Percentiles rank a stretch among this genome's conserved stretches.
Evolutionary conservation across 352 stramenopile genomes (phyloP).

Genomic region (Pythium sukuiense): DNA sequence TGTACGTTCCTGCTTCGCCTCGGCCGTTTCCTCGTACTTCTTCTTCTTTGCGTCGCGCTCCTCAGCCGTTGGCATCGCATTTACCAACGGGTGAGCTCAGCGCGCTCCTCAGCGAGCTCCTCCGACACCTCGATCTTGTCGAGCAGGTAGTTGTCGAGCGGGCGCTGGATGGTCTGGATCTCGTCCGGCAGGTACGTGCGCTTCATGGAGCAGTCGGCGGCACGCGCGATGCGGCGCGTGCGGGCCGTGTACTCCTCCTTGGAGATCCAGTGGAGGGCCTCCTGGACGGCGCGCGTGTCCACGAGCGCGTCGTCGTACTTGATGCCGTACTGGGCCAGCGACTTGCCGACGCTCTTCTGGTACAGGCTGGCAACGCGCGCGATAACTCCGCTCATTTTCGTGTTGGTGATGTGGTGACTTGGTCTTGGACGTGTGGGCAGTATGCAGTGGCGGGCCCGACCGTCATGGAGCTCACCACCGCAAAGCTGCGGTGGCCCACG

Average conservation of each 20-base stretch:
- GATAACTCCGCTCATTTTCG: conserved; percentile 29
- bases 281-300: conserved; percentile 77
- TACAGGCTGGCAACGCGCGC: conserved; percentile 70
- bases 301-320: conserved; percentile 89
- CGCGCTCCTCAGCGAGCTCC: conserved; percentile 68
- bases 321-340: conserved; percentile 76
- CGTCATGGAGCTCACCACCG: conserved; percentile 23
- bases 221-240: conserved; percentile 80
- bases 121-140: conserved; percentile 59
- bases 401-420: neutral
- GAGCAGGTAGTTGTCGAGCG: conserved; percentile 71
- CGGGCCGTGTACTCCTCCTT: conserved; percentile 74
- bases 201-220: conserved; percentile 84
- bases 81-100: conserved; percentile 85
- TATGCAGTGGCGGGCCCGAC: neutral
- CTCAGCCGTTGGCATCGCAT: neutral
- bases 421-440: neutral
- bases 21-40: neutral
- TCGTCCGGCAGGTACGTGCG: conserved; percentile 84
- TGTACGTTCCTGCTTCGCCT: too few relatives aligned
- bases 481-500: conserved; percentile 11
- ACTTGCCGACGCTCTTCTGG: conserved; percentile 84
- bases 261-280: conserved; percentile 76
- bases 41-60: neutral
- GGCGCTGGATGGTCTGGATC: conserved; percentile 85